phyloP scores from a whole-genome alignment of 371 early-diverging fungal species.

The Mucor sp. region DNA sequence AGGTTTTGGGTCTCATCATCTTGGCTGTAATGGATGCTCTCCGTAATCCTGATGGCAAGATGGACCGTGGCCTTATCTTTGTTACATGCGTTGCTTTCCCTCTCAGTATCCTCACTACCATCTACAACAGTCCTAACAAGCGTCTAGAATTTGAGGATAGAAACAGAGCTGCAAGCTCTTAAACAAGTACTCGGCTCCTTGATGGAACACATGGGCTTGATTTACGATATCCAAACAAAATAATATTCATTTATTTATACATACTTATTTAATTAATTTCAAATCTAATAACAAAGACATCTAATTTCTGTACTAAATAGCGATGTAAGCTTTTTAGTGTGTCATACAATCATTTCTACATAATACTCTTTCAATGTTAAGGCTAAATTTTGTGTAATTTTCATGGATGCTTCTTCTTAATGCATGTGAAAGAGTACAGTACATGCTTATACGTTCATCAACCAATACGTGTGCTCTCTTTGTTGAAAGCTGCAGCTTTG shows the following conservation, averaged over 20 bases:
- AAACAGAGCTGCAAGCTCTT: constrained; percentile 5
- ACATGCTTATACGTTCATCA: too few relatives aligned
- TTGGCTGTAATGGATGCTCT: constrained; percentile 40
- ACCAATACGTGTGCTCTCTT: not conserved
- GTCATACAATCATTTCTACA: not conserved
- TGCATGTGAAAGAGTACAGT: not conserved
- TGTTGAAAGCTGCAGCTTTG: not conserved
- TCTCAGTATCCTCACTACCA: constrained; percentile 22
- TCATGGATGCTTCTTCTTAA: not conserved
- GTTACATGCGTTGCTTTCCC: constrained; percentile 35
- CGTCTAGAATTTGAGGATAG: constrained; percentile 38
- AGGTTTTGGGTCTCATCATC: constrained; percentile 39
- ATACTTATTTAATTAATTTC: not conserved
- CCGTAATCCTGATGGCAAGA: constrained; percentile 33
- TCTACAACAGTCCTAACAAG: constrained; percentile 44
- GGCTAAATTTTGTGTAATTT: not conserved
- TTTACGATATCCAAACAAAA: not conserved
- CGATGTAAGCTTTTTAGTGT: not conserved
- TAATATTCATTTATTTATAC: not conserved
- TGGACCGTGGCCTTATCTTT: constrained; percentile 38
- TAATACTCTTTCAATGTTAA: not conserved
- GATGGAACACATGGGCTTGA: not conserved
- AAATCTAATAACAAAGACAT: not conserved
- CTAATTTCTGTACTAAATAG: not conserved
- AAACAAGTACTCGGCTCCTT: not conserved